Evolutionary conservation across 352 stramenopile genomes (phyloP).

Genomic region (Globisporangium orthogonon): DNA sequence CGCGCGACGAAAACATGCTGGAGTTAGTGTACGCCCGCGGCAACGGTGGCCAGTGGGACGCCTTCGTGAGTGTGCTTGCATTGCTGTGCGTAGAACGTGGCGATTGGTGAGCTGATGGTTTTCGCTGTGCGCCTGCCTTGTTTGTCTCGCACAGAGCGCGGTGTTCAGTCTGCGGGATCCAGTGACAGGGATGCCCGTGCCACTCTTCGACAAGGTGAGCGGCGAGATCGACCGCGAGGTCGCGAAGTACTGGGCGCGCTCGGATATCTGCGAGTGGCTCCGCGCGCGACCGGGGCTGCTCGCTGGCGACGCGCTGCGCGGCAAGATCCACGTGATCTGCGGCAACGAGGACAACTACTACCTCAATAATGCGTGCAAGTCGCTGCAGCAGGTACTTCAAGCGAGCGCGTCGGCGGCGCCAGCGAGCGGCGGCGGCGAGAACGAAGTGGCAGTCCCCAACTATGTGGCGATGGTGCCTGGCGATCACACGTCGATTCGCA

Average conservation of each 20-base stretch:
- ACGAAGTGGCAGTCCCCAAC: conserved; percentile 22
- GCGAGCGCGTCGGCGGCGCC: conserved; percentile 7
- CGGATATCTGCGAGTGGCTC: conserved; percentile 59
- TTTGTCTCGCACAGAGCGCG: conserved; percentile 29
- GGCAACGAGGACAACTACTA: conserved; percentile 74
- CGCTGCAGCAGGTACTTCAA: conserved; percentile 41
- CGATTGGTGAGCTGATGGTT: neutral
- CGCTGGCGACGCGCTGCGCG: conserved; percentile 25
- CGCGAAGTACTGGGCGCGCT: conserved; percentile 35
- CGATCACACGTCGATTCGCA: conserved; percentile 69
- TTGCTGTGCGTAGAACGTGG: no score
- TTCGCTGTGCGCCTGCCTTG: neutral
- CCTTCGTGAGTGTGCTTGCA: conserved; percentile 46
- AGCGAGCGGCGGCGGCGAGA: neutral
- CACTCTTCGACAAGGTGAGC: conserved; percentile 70
- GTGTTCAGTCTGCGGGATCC: conserved; percentile 50
- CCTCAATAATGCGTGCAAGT: conserved; percentile 56
- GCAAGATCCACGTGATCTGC: conserved; percentile 73
- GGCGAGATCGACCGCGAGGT: conserved; percentile 59
- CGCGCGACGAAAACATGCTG: conserved; percentile 67
- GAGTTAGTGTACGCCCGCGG: conserved; percentile 54
- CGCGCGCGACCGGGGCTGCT: conserved; percentile 26
- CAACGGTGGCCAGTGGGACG: conserved; percentile 76
- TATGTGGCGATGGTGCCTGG: conserved; percentile 69
- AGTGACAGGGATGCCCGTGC: conserved; percentile 40